Base-by-base conservation (phyloP, 305 asterid genomes). In the Fraxinus angustifolia region DNA sequence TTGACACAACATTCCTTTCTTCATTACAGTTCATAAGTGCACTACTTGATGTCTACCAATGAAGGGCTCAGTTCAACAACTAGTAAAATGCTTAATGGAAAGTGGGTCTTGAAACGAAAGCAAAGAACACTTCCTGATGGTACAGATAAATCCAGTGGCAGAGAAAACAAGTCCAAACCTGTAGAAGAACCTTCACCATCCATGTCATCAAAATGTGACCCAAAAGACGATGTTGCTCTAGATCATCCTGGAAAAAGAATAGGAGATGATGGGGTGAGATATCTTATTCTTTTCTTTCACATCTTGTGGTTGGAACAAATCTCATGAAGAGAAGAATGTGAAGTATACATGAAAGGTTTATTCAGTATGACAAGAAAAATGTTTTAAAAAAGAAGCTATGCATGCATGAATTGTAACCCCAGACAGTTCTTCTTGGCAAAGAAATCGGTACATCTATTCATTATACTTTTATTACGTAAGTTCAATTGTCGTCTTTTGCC, bases 201-300 rank as follows among this genome's bases (percentile, higher is more conserved):
- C 72, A 60, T 87, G 42, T 87, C 88, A 82, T 77, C 89, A 48
- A 86, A 84, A 75, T 84, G 79, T 84, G 87, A 75, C 70, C 82
- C 50, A 77, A 88, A 84, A 85, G 89, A 82, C 65, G 93, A 90
- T 81, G 80, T 73, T 65, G 76, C 85, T 80, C 78, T 83, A 73
- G 88, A 71, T 74, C 89, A 73, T 79, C 85, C 89, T 78, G 84
- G 90, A 88, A 93, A 92, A 90, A 88, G 78, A 88, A 93, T 23
- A 82, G 98, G 97, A 89, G 87, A 94, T 83, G 98, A 92, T 60
- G 98, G 98, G 91, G 98, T 94, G 82, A 84, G 93, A 83, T 80
- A 80, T 67, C 83, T 73, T 80, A 71, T 85, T 50, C 76, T 75
- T 80, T 76, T 30, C 68, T 79, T 40, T 53, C 33, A 84, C 50